Base-by-base conservation (phyloP, 2,329 filamentous ascomycete species). In the Verticillium isaacii region DNA sequence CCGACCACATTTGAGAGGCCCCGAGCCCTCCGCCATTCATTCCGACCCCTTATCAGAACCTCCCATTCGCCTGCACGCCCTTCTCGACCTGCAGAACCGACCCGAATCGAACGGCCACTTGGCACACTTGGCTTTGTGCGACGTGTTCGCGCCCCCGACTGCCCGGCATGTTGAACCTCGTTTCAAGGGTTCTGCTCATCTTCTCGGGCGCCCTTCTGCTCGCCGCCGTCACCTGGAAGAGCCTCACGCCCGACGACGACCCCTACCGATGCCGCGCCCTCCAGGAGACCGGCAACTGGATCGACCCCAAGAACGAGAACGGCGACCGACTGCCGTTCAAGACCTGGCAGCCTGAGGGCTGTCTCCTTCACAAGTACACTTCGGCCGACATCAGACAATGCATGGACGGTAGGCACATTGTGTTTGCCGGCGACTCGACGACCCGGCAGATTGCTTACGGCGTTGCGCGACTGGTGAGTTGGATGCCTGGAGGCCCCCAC, bases 371-470 rank as follows among this genome's bases (percentile, higher is more conserved):
- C 64, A 74, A 81, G 61, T 89, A 88, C 71, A 76, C 78, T 6
- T 68, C 72, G 6, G 69, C 77, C 19, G 82, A 85, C 37, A 78
- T 88, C 71, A 75, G n/a, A 71, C 74, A 74, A 56, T 89, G 87
- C 67, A 75, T 87, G 23, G 73, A 74, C 2, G 74, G 76, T 12
- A 80, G 79, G 7, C 78, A 78, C 60, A 67, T 88, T 19, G 75
- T 86, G 17, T 86, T 89, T 65, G 78, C 82, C 32, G 87, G 87
- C 41, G 87, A 89, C 69, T 83, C 83, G 2, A 83, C 81, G 1
- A 80, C 82, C 4, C 80, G 86, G 12, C 82, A 87, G 66, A 71
- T 88, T 5, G 89, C 84, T 69, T 87, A 83, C 81, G 82, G 82
- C 12, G 63, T 70, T 58, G 70, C 65, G 25, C 67, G 70, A n/a